Percentiles rank a stretch among this genome's conserved stretches.
Conservation (phyloP, 225 moss, liverwort and hornwort genomes). For the Polytrichum formosum region DNA sequence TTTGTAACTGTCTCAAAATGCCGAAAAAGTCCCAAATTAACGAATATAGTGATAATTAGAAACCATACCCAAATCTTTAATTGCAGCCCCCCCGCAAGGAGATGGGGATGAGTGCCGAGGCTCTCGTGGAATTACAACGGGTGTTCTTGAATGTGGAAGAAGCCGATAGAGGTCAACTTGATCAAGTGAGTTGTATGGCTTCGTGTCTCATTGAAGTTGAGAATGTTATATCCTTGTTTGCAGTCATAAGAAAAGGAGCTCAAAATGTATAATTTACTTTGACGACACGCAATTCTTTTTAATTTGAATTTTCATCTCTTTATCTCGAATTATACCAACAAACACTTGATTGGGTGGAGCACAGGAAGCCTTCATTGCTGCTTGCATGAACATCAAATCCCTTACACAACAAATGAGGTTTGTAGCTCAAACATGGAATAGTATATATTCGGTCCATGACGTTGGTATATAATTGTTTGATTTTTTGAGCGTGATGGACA, state of each 20-base stretch:
- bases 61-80: neutral
- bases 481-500: neutral
- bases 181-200: conserved; percentile 12
- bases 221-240: no score
- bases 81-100: conserved; percentile 43
- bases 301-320: no score
- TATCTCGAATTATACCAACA: no score
- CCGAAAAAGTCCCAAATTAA: no score
- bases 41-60: no score
- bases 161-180: conserved; percentile 28
- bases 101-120: conserved; percentile 52
- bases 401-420: conserved; percentile 63
- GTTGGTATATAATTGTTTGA: neutral
- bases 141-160: conserved; percentile 37
- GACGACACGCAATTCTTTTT: no score
- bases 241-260: no score
- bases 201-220: no score
- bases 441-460: no score
- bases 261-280: no score
- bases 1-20: no score
- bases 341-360: neutral
- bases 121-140: conserved; percentile 43
- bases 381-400: conserved; percentile 70
- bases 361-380: conserved; percentile 66
- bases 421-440: neutral